A percentile compares a stretch with the other conserved stretches of the same genome.
Conservation (phyloP, 352 stramenopile genomes). For the Blastocystis sp. region DNA sequence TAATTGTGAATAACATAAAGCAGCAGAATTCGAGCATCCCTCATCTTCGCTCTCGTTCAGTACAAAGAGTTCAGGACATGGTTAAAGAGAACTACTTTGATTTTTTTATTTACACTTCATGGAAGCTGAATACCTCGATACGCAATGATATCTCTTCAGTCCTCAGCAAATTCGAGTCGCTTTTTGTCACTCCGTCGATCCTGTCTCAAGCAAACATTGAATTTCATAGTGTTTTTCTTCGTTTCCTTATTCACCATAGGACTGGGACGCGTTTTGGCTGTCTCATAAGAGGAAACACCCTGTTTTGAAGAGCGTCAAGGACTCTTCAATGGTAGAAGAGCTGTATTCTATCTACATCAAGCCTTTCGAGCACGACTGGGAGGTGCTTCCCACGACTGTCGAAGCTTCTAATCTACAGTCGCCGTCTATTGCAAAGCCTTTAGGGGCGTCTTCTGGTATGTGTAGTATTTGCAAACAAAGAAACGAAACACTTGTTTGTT, state of each 20-base stretch:
- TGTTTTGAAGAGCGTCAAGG: neutral
- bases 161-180: neutral
- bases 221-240: neutral
- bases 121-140: neutral
- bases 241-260: neutral
- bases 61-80: neutral
- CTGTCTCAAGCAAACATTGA: neutral
- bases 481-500: neutral
- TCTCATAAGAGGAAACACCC: neutral
- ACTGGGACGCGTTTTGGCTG: neutral
- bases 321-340: neutral
- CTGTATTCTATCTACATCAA: neutral
- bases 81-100: neutral
- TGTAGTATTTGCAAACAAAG: neutral
- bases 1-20: neutral
- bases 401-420: too few species aligned
- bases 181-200: neutral
- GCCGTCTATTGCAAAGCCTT: too few species aligned
- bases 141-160: neutral
- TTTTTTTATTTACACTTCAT: slow-evolving; percentile 8
- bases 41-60: neutral
- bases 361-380: slow-evolving; percentile 9
- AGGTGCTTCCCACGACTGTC: neutral
- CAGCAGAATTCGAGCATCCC: neutral
- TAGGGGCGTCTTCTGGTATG: neutral